Conservation (phyloP, 805 yeast species). For the Ogataea trehalophila region DNA sequence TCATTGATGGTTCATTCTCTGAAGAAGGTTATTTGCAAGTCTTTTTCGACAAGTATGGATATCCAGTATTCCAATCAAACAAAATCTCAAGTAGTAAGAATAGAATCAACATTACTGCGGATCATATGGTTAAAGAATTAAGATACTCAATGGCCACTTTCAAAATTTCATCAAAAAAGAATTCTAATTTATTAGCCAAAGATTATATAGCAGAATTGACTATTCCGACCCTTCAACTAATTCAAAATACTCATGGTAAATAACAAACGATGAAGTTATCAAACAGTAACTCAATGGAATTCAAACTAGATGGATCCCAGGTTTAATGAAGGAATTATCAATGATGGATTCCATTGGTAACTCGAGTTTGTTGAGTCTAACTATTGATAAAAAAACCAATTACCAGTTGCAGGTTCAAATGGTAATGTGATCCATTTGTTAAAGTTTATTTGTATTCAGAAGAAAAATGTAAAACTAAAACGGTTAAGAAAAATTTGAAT, state of each 20-base stretch:
- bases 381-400: constrained; percentile 58
- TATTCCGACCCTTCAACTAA: constrained; percentile 60
- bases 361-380: constrained; percentile 64
- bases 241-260: constrained; percentile 56
- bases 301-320: constrained; percentile 75
- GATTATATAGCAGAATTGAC: constrained; percentile 57
- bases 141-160: constrained; percentile 62
- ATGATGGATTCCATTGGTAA: constrained; percentile 70
- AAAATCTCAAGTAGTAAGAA: constrained; percentile 40
- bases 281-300: constrained; percentile 41
- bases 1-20: constrained; percentile 55
- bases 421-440: constrained; percentile 92
- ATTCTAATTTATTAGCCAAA: constrained; percentile 45
- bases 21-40: constrained; percentile 66
- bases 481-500: constrained; percentile 76
- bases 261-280: constrained; percentile 53
- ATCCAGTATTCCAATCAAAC: constrained; percentile 55
- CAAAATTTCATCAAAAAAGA: constrained; percentile 53
- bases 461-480: constrained; percentile 70
- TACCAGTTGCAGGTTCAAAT: constrained; percentile 82
- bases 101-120: constrained; percentile 50
- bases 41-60: constrained; percentile 71
- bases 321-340: constrained; percentile 56
- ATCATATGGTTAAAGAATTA: constrained; percentile 70
- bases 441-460: constrained; percentile 63